Base-by-base conservation (phyloP, 768 basidiomycete genomes). In the Rossbeevera mucosa region DNA sequence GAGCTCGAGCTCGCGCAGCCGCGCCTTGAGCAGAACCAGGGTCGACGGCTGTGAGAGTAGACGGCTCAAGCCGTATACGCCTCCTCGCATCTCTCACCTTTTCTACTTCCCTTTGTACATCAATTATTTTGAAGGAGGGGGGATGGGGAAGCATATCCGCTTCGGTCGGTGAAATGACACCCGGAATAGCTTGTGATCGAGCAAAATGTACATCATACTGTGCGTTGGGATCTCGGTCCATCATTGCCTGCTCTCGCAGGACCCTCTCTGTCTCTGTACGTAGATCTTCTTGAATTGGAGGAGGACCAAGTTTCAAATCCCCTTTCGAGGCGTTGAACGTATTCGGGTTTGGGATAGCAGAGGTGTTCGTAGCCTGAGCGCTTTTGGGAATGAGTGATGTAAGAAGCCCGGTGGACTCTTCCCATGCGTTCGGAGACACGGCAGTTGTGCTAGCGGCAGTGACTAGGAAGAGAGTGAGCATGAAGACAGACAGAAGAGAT, bases 91-190 rank as follows among this genome's bases (percentile, higher is more conserved):
- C 96, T 40, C 91, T 79, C 9, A 98, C 85, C 55, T 78, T 82
- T 64, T 86, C 88, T 2, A 97, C 91, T 69, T 98, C 96, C 33
- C 94, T 78, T 64, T 89, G 87, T 13, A 98, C 82, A 66, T 99
- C 96, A 4, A 87, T 71, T 0, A 85, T 84, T 61, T 86, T 87
- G 72, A 97, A 96, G 0, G 83, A 75, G 1, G 84, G 77, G 0
- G 95, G 93, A 57, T 85, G 81, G 4, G 95, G 94, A 2, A 82
- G 80, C 28, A 94, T 73, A 49, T 96, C 94, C 29, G 78, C 61
- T 44, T 86, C 78, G 13, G 80, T 74, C 0, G 92, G 92, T 11
- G 82, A 74, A 28, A 78, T 66, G 38, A 87, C 65, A 28, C 86
- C 87, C 26, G 79, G 74, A 18, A 75, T 61, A n/a, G 72, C 58